Base-by-base conservation (phyloP, 257 asterid genomes). In the Scutellaria baicalensis region DNA sequence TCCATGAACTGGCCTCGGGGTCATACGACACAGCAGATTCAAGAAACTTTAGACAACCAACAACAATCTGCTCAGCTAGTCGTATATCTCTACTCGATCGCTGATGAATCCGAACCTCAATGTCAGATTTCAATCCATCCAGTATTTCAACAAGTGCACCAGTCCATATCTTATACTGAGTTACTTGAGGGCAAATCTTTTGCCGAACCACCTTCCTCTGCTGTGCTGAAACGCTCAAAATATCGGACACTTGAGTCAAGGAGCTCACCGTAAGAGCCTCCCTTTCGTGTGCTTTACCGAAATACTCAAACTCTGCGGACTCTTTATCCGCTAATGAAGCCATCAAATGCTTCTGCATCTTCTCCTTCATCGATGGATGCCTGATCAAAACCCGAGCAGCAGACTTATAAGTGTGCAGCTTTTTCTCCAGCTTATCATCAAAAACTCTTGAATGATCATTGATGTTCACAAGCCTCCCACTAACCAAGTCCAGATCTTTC, bases 1-100 rank as follows among this genome's bases (percentile, higher is more conserved):
- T 91, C 99, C 99, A 93, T 3, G 99, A 93, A 80, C 85, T 81
- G 18, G 85, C 63, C 44, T 91, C 96, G 0, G 84, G 87, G 33
- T 91, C 91, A 71, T 85, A 79, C 2, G 90, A 82, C 33, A 59
- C 54, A 1, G 92, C 81, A 56, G 82, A 78, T 38, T 79, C 83
- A 12, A 89, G 88, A 60, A 80, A 78, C 81, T 82, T 82, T 13
- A 83, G 67, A 74, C 86, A 93, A 13, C 77, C 68, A 21, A 66
- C 74, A n/a, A 84, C 84, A 38, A 93, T 86, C 64, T 93, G 96
- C 21, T 82, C 78, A 8, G 88, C 91, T 81, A 93, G 68, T 58
- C 60, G 72, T 18, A 82, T 62, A 59, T 87, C 87, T 68, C 84
- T 91, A 56, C 72, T 68, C 0, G 78, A 69, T 51, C 58, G 35